Base-by-base conservation (phyloP, 1,284 basidiomycete species). In the Rugosomyces carneus region DNA sequence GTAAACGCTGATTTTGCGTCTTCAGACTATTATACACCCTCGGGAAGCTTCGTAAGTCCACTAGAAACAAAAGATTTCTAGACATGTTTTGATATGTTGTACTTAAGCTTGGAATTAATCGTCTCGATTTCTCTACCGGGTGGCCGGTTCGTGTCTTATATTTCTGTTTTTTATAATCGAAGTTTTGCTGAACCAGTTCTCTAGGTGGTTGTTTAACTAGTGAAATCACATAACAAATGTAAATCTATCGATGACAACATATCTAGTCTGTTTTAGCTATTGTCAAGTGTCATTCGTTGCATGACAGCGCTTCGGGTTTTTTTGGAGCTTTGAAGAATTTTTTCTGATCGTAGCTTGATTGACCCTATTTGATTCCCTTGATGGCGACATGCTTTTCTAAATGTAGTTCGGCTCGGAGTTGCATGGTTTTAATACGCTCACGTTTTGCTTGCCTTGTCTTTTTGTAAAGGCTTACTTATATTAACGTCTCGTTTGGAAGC, bases 21-120 rank as follows among this genome's bases (percentile, higher is more conserved):
- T 42, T 21, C 41, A 77, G 76, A 80, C 52, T 77, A 77, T 47
- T 78, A 78, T 57, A 57, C 53, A 7, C 46, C 55, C 6, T 26
- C 52, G 2, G 55, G 53, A 45, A 57, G 53, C 42, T 52, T 55
- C 36, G 53, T 57, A 44, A 18, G 55, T 51, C 3, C 35, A 16
- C 15, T 16, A 23, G 21, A 23, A n/a, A 29, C 13, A 29, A 29
- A 10, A 2, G 13, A 29, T n/a, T 5, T 29, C 9, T 9, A 3
- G 10, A 29, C 2, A 3, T 2, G 3, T 29, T 29, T 9, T n/a
- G 27, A 29, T 9, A 29, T 29, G 27, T 10, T 29, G 5, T 2
- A 29, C 27, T 29, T 20, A 13, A 32, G 72, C 66, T 76, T 26
- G 72, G 73, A 13, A 73, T 76, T 56, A 76, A 76, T 53, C 58